Evolutionary conservation across 2,329 filamentous ascomycete genomes (phyloP).

Genomic region (Sarocladium strictum): DNA sequence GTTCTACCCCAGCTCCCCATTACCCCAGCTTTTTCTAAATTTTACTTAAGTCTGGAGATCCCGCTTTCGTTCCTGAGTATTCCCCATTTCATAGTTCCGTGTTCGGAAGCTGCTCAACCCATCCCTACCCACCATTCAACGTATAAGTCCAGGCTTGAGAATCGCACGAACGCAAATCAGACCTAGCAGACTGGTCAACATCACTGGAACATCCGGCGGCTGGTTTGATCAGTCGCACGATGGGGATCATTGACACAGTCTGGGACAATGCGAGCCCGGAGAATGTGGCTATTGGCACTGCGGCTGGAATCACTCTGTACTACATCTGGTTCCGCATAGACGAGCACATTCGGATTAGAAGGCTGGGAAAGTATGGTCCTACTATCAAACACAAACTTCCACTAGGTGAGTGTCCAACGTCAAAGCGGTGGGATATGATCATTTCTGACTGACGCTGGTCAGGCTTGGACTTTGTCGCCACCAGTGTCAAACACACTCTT

Average conservation of each 20-base stretch:
- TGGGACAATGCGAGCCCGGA: constrained; percentile 38
- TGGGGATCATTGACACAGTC: constrained; percentile 46
- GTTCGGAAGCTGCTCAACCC: too few species aligned
- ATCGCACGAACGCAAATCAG: too few species aligned
- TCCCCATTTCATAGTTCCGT: too few species aligned
- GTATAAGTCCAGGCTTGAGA: too few species aligned
- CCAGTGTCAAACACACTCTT: constrained; percentile 46
- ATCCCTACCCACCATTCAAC: too few species aligned
- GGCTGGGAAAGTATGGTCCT: constrained; percentile 37
- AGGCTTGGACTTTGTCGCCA: constrained; percentile 59
- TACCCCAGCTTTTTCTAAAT: background rate
- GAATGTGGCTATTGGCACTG: constrained; percentile 28
- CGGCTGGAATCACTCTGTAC: constrained; percentile 31
- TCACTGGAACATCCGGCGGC: background rate
- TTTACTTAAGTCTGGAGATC: background rate
- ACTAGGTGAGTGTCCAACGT: constrained; percentile 33
- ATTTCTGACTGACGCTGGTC: background rate
- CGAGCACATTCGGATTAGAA: constrained; percentile 37
- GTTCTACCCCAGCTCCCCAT: background rate
- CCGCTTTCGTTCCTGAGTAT: background rate
- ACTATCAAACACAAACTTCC: constrained; percentile 33
- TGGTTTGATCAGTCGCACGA: constrained; percentile 18
- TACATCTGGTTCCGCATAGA: constrained; percentile 31
- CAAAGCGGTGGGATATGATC: background rate
- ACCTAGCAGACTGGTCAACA: background rate